Conservation (phyloP, 345 rosid genomes). For the Pugionium dolabratum region DNA sequence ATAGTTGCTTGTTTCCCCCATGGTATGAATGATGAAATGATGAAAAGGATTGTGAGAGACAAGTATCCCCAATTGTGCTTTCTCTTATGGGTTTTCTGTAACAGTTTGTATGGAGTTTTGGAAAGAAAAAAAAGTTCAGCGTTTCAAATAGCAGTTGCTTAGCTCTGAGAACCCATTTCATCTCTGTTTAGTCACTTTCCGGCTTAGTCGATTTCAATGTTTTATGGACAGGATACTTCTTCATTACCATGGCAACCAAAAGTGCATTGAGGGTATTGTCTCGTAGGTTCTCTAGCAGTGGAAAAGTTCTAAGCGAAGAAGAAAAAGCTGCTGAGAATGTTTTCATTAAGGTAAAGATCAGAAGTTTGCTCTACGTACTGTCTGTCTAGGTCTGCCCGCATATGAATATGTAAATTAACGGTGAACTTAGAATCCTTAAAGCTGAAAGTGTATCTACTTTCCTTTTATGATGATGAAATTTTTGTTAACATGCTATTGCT, state of each 20-base stretch:
- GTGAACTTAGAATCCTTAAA: constrained; percentile 1
- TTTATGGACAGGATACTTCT: constrained; percentile 21
- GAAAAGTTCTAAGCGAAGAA: constrained; percentile 81
- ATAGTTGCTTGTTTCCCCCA: neutral
- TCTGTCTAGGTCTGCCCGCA: neutral
- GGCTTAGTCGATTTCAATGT: too few species aligned
- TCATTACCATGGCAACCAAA: constrained; percentile 60
- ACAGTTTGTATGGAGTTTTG: too few species aligned
- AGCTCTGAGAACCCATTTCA: too few species aligned
- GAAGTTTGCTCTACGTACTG: neutral
- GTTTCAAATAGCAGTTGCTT: too few species aligned
- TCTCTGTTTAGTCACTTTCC: too few species aligned
- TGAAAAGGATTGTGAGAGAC: constrained; percentile 19
- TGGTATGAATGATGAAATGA: constrained; percentile 16
- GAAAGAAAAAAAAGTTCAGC: too few species aligned
- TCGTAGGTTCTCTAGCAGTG: constrained; percentile 75
- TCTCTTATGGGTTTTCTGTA: too few species aligned
- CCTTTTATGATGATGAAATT: neutral
- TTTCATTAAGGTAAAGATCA: constrained; percentile 69
- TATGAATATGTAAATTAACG: too few species aligned
- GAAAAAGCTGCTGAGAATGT: constrained; percentile 94
- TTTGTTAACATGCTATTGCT: too few species aligned
- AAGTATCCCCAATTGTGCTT: too few species aligned
- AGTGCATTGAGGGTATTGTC: constrained; percentile 49
- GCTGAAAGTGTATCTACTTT: constrained; percentile 3